Percentiles rank a stretch among this genome's conserved stretches.
Evolutionary conservation across 2,329 filamentous ascomycete genomes (phyloP).

Genomic region (Penicillium thymicola): DNA sequence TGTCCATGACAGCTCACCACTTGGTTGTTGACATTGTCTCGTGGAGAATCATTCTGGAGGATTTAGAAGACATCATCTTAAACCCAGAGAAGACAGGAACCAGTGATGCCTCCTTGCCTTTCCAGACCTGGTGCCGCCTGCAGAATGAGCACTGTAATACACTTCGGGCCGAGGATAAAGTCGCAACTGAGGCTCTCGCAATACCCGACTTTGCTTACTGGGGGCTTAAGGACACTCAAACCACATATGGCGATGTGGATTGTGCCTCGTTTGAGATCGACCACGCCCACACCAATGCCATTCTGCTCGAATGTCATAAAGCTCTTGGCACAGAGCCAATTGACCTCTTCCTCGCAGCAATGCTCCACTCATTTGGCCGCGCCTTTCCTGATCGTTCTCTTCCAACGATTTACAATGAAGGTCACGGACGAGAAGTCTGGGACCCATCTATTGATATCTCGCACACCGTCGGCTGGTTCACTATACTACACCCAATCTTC

Average conservation of each 20-base stretch:
- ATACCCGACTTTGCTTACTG: slow-evolving; percentile 35
- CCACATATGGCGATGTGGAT: slow-evolving; percentile 37
- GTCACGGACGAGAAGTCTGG: slow-evolving; percentile 49
- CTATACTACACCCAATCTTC: slow-evolving; percentile 47
- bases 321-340: slow-evolving; percentile 36
- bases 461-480: slow-evolving; percentile 53
- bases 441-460: slow-evolving; percentile 47
- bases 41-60: slow-evolving; percentile 40
- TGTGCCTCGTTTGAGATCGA: slow-evolving; percentile 37
- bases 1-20: slow-evolving; percentile 40
- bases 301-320: slow-evolving; percentile 34
- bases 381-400: slow-evolving; percentile 42
- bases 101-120: slow-evolving; percentile 32
- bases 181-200: slow-evolving; percentile 23
- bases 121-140: slow-evolving; percentile 37
- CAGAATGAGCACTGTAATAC: slow-evolving; percentile 28
- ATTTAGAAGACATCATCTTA: slow-evolving; percentile 37
- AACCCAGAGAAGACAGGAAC: slow-evolving; percentile 24
- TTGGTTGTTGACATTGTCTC: slow-evolving; percentile 42
- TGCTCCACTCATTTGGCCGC: slow-evolving; percentile 45
- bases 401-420: slow-evolving; percentile 48
- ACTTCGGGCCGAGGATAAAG: slow-evolving; percentile 12
- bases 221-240: slow-evolving; percentile 30
- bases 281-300: slow-evolving; percentile 21
- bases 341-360: slow-evolving; percentile 37